Evolutionary conservation across 1,284 basidiomycete species (phyloP).

Genomic region (Termitomyces sp.): DNA sequence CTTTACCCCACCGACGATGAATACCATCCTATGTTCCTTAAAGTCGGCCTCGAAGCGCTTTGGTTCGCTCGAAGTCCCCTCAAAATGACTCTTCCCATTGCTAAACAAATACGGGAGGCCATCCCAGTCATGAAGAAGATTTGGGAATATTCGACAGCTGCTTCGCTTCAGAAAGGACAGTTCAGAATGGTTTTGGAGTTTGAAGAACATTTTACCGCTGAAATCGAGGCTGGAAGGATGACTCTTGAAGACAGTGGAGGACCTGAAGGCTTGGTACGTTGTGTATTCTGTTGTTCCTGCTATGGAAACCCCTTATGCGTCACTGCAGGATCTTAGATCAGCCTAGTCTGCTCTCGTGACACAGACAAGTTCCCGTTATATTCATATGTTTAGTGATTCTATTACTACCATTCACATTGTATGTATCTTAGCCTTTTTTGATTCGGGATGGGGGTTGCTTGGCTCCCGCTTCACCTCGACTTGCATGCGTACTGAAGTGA

Average conservation of each 20-base stretch:
- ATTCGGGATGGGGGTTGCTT: too few species aligned
- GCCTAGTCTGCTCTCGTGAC: too few species aligned
- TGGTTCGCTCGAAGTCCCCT: conserved; percentile 20
- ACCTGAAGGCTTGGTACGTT: neutral
- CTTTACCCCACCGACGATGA: conserved; percentile 32
- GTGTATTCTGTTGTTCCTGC: neutral
- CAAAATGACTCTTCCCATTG: conserved; percentile 20
- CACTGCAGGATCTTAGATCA: neutral
- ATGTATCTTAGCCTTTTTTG: too few species aligned
- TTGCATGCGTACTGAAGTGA: too few species aligned
- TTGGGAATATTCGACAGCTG: conserved; percentile 23
- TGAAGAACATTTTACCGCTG: conserved; percentile 10
- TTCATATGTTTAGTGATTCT: too few species aligned
- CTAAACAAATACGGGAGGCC: conserved; percentile 21
- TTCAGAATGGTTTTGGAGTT: conserved; percentile 16
- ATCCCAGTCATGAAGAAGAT: conserved; percentile 24
- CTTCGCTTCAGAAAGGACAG: conserved; percentile 8
- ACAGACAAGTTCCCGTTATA: too few species aligned
- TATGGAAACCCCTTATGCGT: neutral
- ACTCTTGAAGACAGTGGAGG: conserved; percentile 12
- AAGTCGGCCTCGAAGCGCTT: conserved; percentile 25
- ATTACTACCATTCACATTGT: too few species aligned
- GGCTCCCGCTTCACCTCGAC: too few species aligned
- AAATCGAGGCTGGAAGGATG: conserved; percentile 11
- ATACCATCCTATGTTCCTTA: conserved; percentile 24